phyloP scores from a whole-genome alignment of 176 grass and related monocot species.

The Carex cristatella region DNA sequence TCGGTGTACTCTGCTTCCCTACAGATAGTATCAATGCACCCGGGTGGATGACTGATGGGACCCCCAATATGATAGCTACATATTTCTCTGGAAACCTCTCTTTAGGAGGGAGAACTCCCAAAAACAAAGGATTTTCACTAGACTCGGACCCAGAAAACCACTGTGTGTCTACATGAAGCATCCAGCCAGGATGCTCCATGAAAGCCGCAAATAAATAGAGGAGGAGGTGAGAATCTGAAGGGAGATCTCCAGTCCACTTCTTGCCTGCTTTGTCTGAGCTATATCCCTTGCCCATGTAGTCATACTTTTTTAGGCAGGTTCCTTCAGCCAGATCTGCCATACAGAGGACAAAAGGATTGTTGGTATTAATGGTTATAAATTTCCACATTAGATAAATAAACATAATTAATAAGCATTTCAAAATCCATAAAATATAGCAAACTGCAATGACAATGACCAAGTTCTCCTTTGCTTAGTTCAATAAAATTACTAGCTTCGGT shows the following conservation, averaged over 20 bases:
- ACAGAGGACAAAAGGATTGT: background rate
- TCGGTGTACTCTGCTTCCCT: conserved; percentile 68
- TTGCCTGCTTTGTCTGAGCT: conserved; percentile 59
- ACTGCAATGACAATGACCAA: background rate
- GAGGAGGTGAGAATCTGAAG: conserved; percentile 80
- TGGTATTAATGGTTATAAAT: background rate
- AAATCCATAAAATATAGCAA: background rate
- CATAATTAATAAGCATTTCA: background rate
- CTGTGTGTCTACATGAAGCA: conserved; percentile 85
- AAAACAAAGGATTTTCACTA: conserved; percentile 93
- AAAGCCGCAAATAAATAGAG: conserved; percentile 93
- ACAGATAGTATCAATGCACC: conserved; percentile 83
- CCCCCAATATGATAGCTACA: conserved; percentile 74
- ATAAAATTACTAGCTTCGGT: background rate
- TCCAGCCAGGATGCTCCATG: conserved; percentile 97
- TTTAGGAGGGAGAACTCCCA: conserved; percentile 91
- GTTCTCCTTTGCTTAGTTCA: background rate
- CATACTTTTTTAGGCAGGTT: conserved; percentile 91
- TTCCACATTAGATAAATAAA: conserved; percentile 17
- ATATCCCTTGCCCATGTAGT: conserved; percentile 67
- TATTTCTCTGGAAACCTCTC: conserved; percentile 97
- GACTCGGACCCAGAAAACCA: conserved; percentile 89
- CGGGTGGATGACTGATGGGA: conserved; percentile 82
- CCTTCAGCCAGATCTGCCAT: conserved; percentile 83
- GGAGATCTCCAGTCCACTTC: conserved; percentile 76